Evolutionary conservation across 768 basidiomycete genomes (phyloP).

Genomic region (Pseudohyphozyma bogoriensis): DNA sequence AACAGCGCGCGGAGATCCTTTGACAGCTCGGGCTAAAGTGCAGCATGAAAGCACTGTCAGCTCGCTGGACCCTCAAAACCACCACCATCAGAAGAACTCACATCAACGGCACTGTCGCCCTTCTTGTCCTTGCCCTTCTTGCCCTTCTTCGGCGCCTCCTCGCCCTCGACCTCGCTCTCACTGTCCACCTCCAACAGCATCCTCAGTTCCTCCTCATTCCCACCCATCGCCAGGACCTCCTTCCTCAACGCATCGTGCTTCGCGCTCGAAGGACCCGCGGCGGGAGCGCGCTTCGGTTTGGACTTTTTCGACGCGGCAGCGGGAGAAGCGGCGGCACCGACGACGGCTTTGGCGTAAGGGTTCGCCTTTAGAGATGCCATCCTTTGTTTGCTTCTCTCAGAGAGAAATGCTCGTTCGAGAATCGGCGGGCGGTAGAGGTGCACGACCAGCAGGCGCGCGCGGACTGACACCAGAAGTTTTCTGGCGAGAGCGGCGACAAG

Average conservation of each 20-base stretch:
- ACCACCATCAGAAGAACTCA: neutral
- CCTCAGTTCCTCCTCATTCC: constrained; percentile 45
- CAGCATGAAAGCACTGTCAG: neutral
- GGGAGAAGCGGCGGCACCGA: too few species aligned
- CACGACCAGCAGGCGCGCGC: too few species aligned
- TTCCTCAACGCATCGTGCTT: constrained; percentile 14
- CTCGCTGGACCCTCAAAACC: neutral
- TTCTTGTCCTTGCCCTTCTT: constrained; percentile 21
- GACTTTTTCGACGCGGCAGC: neutral
- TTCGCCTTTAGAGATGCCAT: constrained; percentile 24
- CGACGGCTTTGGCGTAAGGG: constrained; percentile 26
- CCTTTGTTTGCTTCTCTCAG: too few species aligned
- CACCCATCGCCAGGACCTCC: constrained; percentile 44
- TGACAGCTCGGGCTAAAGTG: constrained; percentile 40
- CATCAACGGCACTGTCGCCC: too few species aligned
- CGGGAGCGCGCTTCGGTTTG: neutral
- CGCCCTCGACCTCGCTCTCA: constrained; percentile 30
- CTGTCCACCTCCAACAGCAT: constrained; percentile 44
- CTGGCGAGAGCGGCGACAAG: too few species aligned
- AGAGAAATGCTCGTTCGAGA: too few species aligned
- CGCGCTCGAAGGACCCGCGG: neutral
- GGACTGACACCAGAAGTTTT: too few species aligned
- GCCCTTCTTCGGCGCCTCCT: constrained; percentile 24
- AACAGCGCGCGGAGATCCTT: constrained; percentile 47
- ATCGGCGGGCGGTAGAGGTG: too few species aligned